Percentiles rank a stretch among this genome's conserved stretches.
phyloP scores from a whole-genome alignment of 2,329 filamentous ascomycete genomes.

The Dryadomyces sulphureus region DNA sequence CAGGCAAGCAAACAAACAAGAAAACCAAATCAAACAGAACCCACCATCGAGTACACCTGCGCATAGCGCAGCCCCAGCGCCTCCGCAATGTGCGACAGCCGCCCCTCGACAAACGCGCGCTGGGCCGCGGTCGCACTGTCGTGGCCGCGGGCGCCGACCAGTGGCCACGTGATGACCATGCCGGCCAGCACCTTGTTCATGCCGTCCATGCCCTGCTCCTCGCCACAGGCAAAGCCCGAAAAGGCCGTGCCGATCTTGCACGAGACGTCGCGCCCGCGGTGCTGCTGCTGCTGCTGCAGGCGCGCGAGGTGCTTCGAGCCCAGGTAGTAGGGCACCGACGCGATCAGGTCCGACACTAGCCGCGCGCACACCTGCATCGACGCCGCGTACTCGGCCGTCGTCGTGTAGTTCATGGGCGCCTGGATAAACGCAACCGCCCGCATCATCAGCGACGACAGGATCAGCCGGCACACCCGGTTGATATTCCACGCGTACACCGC shows the following conservation, averaged over 20 bases:
- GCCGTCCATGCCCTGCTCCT: constrained; percentile 21
- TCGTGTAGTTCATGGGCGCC: constrained; percentile 44
- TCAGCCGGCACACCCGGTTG: constrained; percentile 35
- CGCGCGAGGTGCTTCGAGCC: constrained; percentile 20
- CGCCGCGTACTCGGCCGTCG: constrained; percentile 44
- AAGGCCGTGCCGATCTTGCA: background rate
- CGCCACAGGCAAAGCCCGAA: constrained; percentile 33
- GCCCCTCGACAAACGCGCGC: constrained; percentile 37
- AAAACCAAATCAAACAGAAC: background rate
- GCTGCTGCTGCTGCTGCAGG: background rate
- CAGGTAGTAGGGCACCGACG: constrained; percentile 43
- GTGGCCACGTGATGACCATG: constrained; percentile 44
- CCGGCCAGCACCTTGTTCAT: constrained; percentile 38
- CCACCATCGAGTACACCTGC: constrained; percentile 38
- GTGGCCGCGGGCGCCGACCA: constrained; percentile 36
- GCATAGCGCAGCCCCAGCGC: constrained; percentile 43
- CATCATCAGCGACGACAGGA: constrained; percentile 39
- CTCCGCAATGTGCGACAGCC: constrained; percentile 37
- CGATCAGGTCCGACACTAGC: constrained; percentile 42
- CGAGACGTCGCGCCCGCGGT: background rate
- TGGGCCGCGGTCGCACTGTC: constrained; percentile 46
- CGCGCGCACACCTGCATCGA: constrained; percentile 35
- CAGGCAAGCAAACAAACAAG: too few relatives aligned
- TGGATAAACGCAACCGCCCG: constrained; percentile 46
- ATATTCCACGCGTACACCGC: constrained; percentile 41